Base-by-base conservation (phyloP, 768 basidiomycete genomes). In the Boletus rubroflammeus region DNA sequence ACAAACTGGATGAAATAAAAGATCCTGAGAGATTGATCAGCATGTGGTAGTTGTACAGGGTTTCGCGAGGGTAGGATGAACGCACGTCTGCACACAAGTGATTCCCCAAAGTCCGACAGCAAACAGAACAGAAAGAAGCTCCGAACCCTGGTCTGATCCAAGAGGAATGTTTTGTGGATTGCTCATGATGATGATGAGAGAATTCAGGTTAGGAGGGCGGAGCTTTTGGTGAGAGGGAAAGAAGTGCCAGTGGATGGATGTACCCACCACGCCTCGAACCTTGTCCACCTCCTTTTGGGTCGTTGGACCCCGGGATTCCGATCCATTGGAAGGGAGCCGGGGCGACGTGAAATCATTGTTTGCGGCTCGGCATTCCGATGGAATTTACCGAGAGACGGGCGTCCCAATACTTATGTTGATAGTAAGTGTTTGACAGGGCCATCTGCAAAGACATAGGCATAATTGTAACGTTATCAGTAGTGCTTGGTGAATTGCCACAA, bases 91-190 rank as follows among this genome's bases (percentile, higher is more conserved):
- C 6, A 55, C 51, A 42, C 62, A 63, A 36, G 62, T 65, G 42
- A 65, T 55, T 7, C 63, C 63, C 63, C 63, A 63, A 11, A 63
- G 63, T 21, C 55, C 62, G 34, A 65, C 60, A 23, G 63, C 45
- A 42, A 62, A 49, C 10, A 63, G 15, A 38, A 54, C 46, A 3
- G 50, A 56, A 42, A 63, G 29, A 15, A 63, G 62, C 15, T 59
- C 56, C 3, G 62, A 40, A 40, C 62, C 62, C 29, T 53, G 54
- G 25, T 60, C 15, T 6, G 21, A 21, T 11, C 19, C 15, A 14
- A 63, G 17, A 25, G 47, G 25, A 32, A 47, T 3, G 10, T 8
- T 6, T 11, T 28, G 17, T 29, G 34, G 6, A 35, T 38, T 13
- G 25, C 1, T 2, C 53, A 31, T 52, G n/a, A 15, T 29, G 34